phyloP scores from a whole-genome alignment of 306 rosid species.

The Quercus glauca region DNA sequence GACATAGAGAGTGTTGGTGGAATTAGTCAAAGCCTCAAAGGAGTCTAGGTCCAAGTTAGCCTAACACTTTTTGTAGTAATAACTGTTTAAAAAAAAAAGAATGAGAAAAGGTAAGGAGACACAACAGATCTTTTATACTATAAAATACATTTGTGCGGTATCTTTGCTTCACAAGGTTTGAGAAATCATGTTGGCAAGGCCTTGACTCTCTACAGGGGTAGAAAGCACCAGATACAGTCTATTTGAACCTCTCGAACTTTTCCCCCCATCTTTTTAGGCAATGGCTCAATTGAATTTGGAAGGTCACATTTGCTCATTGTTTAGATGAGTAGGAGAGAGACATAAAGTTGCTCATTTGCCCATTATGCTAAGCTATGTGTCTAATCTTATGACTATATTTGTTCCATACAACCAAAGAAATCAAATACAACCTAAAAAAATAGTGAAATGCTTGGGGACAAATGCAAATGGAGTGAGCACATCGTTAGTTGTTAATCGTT shows the following conservation, averaged over 20 bases:
- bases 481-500: too few relatives aligned
- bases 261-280: background rate
- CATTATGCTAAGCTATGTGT: background rate
- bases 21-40: background rate
- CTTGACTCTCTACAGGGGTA: background rate
- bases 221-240: background rate
- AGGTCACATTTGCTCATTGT: conserved; percentile 18
- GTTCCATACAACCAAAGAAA: too few relatives aligned
- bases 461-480: too few relatives aligned
- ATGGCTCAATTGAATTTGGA: conserved; percentile 29
- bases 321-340: conserved; percentile 12
- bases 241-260: conserved; percentile 20
- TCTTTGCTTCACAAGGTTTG: conserved; percentile 16
- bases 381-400: background rate
- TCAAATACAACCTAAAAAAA: too few relatives aligned
- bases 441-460: too few relatives aligned
- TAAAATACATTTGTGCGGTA: background rate
- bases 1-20: background rate
- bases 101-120: background rate
- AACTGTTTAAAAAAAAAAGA: background rate
- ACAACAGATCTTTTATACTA: background rate
- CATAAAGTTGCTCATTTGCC: background rate
- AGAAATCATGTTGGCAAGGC: conserved; percentile 25
- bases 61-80: background rate
- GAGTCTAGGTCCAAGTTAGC: background rate